A percentile compares a stretch with the other conserved stretches of the same genome.
These are phyloP conservation scores for Aureobasidium sp. DNA, from an alignment of 2,329 filamentous ascomycete species.

Conservation along the genomic window DNA sequence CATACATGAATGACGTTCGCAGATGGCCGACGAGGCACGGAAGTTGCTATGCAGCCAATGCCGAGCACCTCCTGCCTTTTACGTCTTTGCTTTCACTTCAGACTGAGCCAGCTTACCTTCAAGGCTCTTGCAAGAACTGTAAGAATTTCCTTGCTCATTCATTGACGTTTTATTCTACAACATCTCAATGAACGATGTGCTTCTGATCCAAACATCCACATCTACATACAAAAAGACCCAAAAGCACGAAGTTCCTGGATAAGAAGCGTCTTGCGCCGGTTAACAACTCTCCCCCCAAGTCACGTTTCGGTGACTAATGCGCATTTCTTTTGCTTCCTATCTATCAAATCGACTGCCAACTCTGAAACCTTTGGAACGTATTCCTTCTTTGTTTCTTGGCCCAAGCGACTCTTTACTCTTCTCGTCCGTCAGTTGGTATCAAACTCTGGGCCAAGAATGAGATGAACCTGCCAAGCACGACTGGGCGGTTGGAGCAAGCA, in stretches of 20 bases:
- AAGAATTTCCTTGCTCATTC: not conserved
- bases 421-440: slow-evolving; percentile 1
- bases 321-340: slow-evolving; percentile 10
- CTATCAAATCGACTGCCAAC: not conserved
- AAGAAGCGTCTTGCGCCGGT: not conserved
- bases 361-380: not conserved
- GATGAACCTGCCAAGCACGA: slow-evolving; percentile 1
- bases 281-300: not conserved
- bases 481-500: not conserved
- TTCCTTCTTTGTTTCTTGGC: slow-evolving; percentile 4
- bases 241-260: not conserved
- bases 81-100: too few relatives aligned
- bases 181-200: too few relatives aligned
- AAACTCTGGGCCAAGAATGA: slow-evolving; percentile 9
- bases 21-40: not conserved
- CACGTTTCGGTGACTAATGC: not conserved
- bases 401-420: slow-evolving; percentile 8
- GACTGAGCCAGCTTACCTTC: too few relatives aligned
- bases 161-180: too few relatives aligned
- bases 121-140: too few relatives aligned
- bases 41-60: slow-evolving; percentile 5
- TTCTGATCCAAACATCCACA: too few relatives aligned
- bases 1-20: not conserved
- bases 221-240: not conserved
- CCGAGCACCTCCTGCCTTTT: too few relatives aligned